Evolutionary conservation across 139 green algal genomes (phyloP), one percentile per base, ranked within the genome.

Genomic region (Dunaliella primolecta): DNA sequence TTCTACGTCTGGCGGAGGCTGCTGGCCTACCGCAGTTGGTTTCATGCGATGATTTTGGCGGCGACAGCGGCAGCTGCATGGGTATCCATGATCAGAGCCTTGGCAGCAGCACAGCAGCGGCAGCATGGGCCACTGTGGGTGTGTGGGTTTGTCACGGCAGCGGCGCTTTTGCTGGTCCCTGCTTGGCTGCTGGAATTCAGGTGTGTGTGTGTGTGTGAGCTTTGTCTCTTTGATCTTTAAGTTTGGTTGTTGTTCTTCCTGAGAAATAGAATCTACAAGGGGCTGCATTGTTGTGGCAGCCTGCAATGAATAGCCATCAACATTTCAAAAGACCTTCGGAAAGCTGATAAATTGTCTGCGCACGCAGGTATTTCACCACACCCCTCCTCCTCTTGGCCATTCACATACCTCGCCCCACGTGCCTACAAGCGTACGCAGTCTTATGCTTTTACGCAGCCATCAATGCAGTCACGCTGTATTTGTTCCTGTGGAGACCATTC

Each of bases 1-100:
- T 99, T 99, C 83, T 99, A 99, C 88, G 24, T 98, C 2, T 98
- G 96, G 95, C 91, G 93, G 36, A 82, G 84, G 15, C 3, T 90
- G 46, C 36, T 91, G 72, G 77, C n/a, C 64, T 46, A 79, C 36
- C 56, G 72, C 27, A 23, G 27, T 3, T 46, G 36, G 21, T 46
- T 84, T 2, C 84, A 89, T 1, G 94, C 90, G 38, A 76, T 57
- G 7, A 84, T 96, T 25, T 72, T 92, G 15, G 93, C 93, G 7
- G 32, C 78, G 3, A 46, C 15, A 95, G 95, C 79, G 34, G 83
- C 93, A 0, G 87, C 81, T 3, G 80, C 78, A 72, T 85, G 78
- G 76, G 83, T 37, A 37, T 71, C 86, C 75, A 15, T 64, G 7
- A 64, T 64, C 46, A 64, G 46, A 64, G 46, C 7, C 46, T 36